Conservation (phyloP, 768 basidiomycete species). For the Mycena albidolilacea region DNA sequence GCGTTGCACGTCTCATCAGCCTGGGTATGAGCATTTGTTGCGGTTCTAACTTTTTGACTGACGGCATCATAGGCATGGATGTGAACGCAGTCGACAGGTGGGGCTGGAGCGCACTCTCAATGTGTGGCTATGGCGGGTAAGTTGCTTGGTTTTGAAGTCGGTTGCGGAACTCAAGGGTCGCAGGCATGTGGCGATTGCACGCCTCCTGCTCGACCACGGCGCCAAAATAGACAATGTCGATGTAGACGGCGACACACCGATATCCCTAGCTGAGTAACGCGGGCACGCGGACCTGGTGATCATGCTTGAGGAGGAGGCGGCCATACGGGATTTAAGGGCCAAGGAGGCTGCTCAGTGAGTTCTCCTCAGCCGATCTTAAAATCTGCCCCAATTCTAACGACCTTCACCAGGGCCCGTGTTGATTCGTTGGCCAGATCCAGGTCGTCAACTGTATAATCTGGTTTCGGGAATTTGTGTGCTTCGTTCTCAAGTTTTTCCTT, state of each 20-base stretch:
- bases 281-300: conserved; percentile 38
- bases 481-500: background rate
- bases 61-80: conserved; percentile 22
- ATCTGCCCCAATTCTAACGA: background rate
- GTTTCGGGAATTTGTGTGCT: no score
- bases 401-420: background rate
- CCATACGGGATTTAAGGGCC: conserved; percentile 20
- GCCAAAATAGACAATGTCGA: conserved; percentile 40
- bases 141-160: no score
- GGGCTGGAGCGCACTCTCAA: conserved; percentile 41
- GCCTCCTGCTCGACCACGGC: conserved; percentile 37
- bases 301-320: conserved; percentile 39
- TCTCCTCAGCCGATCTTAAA: background rate
- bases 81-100: conserved; percentile 32
- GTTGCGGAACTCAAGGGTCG: no score
- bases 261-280: conserved; percentile 33
- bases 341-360: conserved; percentile 23
- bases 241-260: conserved; percentile 39
- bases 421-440: background rate
- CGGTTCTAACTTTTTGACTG: background rate
- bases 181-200: conserved; percentile 34
- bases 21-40: conserved; percentile 27
- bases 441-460: background rate
- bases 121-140: conserved; percentile 39
- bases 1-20: conserved; percentile 32